These are phyloP conservation scores for Viridothelium virens DNA, from an alignment of 495 filamentous ascomycete species.

Conservation along the genomic window DNA sequence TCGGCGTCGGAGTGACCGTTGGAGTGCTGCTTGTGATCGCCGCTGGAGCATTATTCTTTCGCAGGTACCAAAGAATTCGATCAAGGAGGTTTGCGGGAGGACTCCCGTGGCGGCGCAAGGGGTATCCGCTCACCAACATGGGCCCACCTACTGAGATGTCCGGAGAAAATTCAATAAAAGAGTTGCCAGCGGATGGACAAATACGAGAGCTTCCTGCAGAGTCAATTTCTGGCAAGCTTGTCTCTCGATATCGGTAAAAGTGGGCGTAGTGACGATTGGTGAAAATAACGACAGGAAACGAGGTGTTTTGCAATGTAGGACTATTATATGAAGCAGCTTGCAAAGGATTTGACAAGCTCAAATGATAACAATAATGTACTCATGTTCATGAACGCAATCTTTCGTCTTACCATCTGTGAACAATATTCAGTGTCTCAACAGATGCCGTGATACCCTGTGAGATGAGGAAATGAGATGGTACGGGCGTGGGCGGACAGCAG, in stretches of 20 bases:
- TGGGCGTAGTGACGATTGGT: background rate
- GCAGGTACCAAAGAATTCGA: background rate
- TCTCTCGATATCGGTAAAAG: background rate
- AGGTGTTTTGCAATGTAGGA: too few species aligned
- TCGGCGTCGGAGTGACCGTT: background rate
- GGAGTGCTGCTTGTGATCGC: background rate
- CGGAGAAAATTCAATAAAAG: background rate
- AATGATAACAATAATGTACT: background rate
- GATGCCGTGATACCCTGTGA: too few species aligned
- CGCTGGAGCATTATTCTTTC: background rate
- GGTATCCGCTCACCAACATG: background rate
- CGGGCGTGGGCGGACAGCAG: too few species aligned
- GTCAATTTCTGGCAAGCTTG: background rate
- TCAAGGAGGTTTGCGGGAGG: background rate
- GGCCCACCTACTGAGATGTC: background rate
- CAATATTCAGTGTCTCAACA: too few species aligned
- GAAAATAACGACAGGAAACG: too few species aligned
- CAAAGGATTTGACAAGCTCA: background rate
- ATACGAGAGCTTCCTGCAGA: slow-evolving; percentile 1
- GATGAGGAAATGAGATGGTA: too few species aligned
- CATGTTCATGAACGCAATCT: too few species aligned
- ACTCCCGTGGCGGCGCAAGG: background rate
- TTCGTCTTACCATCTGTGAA: too few species aligned
- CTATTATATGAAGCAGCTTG: too few species aligned
- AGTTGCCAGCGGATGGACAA: slow-evolving; percentile 2